A percentile compares a stretch with the other conserved stretches of the same genome.
phyloP scores from a whole-genome alignment of 371 early-diverging fungal genomes.

The Dentiscutata heterogama region DNA sequence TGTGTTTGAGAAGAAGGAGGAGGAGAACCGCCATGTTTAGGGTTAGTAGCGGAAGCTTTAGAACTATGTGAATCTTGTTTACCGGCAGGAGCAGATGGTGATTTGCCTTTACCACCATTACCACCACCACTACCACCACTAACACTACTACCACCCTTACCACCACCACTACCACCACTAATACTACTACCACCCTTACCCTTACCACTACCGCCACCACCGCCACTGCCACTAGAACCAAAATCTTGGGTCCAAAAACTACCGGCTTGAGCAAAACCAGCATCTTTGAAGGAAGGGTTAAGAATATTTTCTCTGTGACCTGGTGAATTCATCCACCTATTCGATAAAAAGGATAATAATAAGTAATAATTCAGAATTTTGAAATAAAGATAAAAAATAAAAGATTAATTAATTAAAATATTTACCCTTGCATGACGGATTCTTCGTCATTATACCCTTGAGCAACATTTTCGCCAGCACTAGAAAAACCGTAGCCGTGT shows the following conservation, averaged over 20 bases:
- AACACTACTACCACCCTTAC: too few species aligned
- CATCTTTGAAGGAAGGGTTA: slow-evolving; percentile 38
- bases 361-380: background rate
- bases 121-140: too few species aligned
- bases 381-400: background rate
- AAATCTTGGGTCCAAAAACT: slow-evolving; percentile 45
- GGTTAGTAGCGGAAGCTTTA: too few species aligned
- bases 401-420: background rate
- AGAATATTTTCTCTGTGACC: slow-evolving; percentile 47
- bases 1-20: too few species aligned
- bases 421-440: background rate
- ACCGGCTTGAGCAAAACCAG: slow-evolving; percentile 23
- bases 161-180: too few species aligned
- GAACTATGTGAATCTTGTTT: too few species aligned
- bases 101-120: too few species aligned
- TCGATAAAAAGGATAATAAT: background rate
- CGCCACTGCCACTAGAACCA: background rate
- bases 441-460: background rate
- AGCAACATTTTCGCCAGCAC: background rate
- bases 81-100: too few species aligned
- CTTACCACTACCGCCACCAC: too few species aligned
- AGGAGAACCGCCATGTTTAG: too few species aligned
- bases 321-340: slow-evolving; percentile 46
- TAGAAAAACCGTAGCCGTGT: background rate
- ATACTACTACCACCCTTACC: too few species aligned